phyloP scores from a whole-genome alignment of 139 green algal species.

The Coccomyxa sp. region DNA sequence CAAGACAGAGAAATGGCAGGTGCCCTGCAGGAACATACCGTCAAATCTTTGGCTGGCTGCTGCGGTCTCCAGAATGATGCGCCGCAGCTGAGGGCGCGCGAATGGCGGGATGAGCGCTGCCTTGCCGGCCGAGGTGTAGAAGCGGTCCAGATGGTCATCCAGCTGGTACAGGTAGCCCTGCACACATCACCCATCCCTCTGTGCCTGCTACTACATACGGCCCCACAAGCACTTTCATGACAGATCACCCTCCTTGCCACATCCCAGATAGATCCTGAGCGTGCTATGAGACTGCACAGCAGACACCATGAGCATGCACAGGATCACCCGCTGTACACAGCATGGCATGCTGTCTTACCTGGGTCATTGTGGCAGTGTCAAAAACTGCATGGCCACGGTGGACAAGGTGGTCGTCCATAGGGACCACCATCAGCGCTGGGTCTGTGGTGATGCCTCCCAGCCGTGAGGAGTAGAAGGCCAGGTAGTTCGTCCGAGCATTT shows the following conservation, averaged over 20 bases:
- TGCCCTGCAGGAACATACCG: conserved; percentile 35
- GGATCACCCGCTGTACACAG: background rate
- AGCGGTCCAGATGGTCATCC: conserved; percentile 56
- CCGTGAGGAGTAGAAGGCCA: conserved; percentile 74
- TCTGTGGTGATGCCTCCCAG: conserved; percentile 80
- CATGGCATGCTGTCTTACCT: background rate
- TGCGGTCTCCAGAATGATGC: conserved; percentile 73
- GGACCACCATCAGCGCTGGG: conserved; percentile 67
- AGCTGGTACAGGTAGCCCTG: conserved; percentile 79
- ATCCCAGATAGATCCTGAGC: too few relatives aligned
- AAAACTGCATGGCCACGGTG: conserved; percentile 77
- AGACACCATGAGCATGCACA: too few relatives aligned
- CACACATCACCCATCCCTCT: too few relatives aligned
- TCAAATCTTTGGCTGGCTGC: conserved; percentile 62
- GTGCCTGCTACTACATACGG: too few relatives aligned
- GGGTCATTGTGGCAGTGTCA: conserved; percentile 49
- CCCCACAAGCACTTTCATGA: too few relatives aligned
- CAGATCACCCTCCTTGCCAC: too few relatives aligned
- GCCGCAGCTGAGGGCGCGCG: conserved; percentile 39
- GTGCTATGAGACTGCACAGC: too few relatives aligned
- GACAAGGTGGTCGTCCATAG: conserved; percentile 89
- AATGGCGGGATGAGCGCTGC: conserved; percentile 51
- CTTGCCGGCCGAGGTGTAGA: conserved; percentile 43
- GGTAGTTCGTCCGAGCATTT: conserved; percentile 22
- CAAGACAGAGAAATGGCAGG: too few relatives aligned